Percentiles rank a stretch among this genome's conserved stretches.
Evolutionary conservation across 2,329 filamentous ascomycete species (phyloP).

Genomic region (Chrysosphaeria jannelii): DNA sequence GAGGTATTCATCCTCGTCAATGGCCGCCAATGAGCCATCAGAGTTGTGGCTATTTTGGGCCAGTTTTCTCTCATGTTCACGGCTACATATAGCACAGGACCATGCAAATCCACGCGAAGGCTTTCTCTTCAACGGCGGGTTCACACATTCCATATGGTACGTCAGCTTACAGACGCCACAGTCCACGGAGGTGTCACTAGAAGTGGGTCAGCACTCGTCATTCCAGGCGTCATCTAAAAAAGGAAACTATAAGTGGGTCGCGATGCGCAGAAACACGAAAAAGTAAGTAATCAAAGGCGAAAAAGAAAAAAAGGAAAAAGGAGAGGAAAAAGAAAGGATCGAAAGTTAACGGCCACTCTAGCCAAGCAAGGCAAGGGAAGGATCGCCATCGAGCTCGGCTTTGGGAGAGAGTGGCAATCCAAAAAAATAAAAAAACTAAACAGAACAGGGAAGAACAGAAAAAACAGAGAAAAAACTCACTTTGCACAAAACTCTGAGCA

Average conservation of each 20-base stretch:
- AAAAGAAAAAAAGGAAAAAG: conserved; percentile 1
- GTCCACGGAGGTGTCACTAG: conserved; percentile 81
- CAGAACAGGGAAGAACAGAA: neutral
- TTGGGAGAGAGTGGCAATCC: too few species aligned
- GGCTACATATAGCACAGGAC: conserved; percentile 87
- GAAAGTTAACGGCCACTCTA: too few species aligned
- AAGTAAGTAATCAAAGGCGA: neutral
- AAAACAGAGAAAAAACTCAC: conserved; percentile 18
- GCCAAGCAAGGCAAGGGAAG: too few species aligned
- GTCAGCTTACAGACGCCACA: conserved; percentile 86
- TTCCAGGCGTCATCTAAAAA: conserved; percentile 2
- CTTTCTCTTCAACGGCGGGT: conserved; percentile 75
- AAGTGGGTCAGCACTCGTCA: conserved; percentile 3
- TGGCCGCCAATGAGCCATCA: conserved; percentile 37
- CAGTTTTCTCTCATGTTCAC: conserved; percentile 78
- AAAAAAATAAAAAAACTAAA: conserved; percentile 1
- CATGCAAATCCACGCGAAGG: conserved; percentile 92
- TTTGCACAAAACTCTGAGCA: conserved; percentile 76
- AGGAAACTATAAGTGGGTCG: conserved; percentile 3
- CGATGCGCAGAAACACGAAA: neutral
- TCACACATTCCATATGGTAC: conserved; percentile 96
- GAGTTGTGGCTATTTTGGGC: conserved; percentile 61
- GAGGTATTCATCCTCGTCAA: conserved; percentile 20
- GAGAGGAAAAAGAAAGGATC: neutral
- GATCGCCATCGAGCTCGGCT: too few species aligned